These are phyloP conservation scores for Ramichloridium luteum DNA, from an alignment of 2,329 filamentous ascomycete species.

Conservation along the genomic window DNA sequence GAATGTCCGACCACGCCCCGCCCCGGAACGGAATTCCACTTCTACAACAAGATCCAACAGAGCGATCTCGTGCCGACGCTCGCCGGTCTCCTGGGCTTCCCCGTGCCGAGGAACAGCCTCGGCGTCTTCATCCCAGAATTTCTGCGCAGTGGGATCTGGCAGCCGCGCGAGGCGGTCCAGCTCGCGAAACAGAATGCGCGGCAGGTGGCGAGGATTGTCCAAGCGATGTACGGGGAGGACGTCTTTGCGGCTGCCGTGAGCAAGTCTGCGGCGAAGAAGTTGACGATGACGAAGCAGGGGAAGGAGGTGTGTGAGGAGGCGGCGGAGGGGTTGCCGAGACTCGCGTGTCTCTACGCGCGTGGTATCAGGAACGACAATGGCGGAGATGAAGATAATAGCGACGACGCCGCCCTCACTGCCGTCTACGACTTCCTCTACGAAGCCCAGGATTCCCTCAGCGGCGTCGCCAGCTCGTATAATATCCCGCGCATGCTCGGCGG, in stretches of 20 bases:
- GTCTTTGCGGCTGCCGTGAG: conserved; percentile 8
- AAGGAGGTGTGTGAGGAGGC: conserved; percentile 9
- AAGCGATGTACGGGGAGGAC: conserved; percentile 50
- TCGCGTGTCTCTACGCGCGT: conserved; percentile 18
- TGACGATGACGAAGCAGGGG: neutral
- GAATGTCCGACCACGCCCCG: conserved; percentile 44
- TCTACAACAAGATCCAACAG: conserved; percentile 78
- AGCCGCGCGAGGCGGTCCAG: conserved; percentile 33
- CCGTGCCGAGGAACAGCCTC: conserved; percentile 78
- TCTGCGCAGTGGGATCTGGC: conserved; percentile 67
- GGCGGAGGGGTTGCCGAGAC: conserved; percentile 10
- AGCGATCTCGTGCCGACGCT: conserved; percentile 87
- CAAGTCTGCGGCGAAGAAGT: conserved; percentile 3
- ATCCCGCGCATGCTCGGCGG: conserved; percentile 47
- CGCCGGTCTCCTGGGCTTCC: conserved; percentile 74
- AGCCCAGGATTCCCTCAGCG: conserved; percentile 72
- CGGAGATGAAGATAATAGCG: neutral
- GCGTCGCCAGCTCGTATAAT: conserved; percentile 86
- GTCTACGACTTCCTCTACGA: conserved; percentile 46
- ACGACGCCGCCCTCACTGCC: neutral
- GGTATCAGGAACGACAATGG: conserved; percentile 2
- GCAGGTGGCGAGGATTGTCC: conserved; percentile 68
- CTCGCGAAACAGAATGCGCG: conserved; percentile 65
- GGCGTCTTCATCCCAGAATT: conserved; percentile 76
- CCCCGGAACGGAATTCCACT: conserved; percentile 57